Evolutionary conservation across 1,284 basidiomycete genomes (phyloP), one percentile per base, ranked within the genome.

Genomic region (Filobasidium uniguttulatum): DNA sequence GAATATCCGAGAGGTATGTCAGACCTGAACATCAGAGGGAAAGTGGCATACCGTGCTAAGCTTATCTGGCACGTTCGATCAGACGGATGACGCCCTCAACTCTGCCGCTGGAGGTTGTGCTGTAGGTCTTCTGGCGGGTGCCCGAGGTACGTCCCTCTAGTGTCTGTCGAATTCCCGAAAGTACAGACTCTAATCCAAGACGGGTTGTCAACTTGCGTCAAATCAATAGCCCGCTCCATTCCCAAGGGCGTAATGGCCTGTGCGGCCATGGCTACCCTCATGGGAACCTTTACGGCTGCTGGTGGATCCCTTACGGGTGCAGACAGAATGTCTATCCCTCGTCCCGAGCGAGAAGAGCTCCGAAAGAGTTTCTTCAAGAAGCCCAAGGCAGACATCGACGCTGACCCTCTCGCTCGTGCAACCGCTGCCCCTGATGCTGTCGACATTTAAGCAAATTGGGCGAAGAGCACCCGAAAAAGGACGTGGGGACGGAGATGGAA

Each of bases 21-120:
- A 4, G 30, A 29, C 14, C 25, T 12, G 34, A 19, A 23, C 17
- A 31, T 38, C 20, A 15, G 19, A 26, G 17, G 30, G 23, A 17
- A 30, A 40, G 15, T 36, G 26, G 20, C 31, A 22, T 17, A 22
- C 25, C 6, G 8, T 14, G 29, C 29, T 19, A n/a, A 15, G n/a
- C 17, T 17, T 3, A n/a, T 2, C 17, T 30, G 23, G 29, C 19
- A 17, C 15, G 5, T 10, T 31, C 22, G 19, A n/a, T 3, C 53
- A 69, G 70, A 83, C 77, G 59, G 76, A 88, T 57, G 90, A 94
- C 64, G 73, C 83, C 30, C 64, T 86, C 60, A 96, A 91, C 64
- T 83, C 84, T 49, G 84, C 83, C 44, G 79, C 79, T 47, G 90
- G 86, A 56, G 90, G 85, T 50, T 94, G 90, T 70, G 90, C 89